Conservation (phyloP, 2,329 filamentous ascomycete genomes). For the Lachnellula hyalina region DNA sequence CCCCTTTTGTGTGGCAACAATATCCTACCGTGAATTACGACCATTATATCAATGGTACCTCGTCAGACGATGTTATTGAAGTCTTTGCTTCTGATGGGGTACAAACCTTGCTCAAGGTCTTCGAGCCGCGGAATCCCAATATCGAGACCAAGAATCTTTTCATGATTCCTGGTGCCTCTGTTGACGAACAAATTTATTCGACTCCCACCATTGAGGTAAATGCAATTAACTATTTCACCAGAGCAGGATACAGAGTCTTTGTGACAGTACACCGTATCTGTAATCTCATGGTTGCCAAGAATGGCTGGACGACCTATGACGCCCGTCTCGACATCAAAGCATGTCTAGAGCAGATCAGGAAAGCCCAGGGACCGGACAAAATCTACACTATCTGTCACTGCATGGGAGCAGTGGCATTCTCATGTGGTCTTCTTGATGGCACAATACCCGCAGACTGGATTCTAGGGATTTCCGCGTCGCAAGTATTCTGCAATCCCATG, state of each 20-base stretch:
- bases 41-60: constrained; percentile 48
- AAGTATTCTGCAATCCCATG: constrained; percentile 59
- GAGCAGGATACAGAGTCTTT: constrained; percentile 56
- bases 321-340: constrained; percentile 54
- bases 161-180: constrained; percentile 57
- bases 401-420: constrained; percentile 56
- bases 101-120: constrained; percentile 49
- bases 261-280: constrained; percentile 54
- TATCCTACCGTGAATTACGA: constrained; percentile 44
- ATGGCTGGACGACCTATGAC: constrained; percentile 55
- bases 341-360: constrained; percentile 48
- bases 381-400: constrained; percentile 59
- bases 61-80: constrained; percentile 38
- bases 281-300: constrained; percentile 43
- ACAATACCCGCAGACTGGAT: constrained; percentile 54
- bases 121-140: constrained; percentile 41
- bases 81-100: constrained; percentile 49
- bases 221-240: constrained; percentile 56
- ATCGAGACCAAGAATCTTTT: constrained; percentile 46
- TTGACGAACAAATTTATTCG: constrained; percentile 59
- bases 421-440: constrained; percentile 55
- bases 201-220: constrained; percentile 60
- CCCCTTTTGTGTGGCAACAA: constrained; percentile 50
- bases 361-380: constrained; percentile 31
- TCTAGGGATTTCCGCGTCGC: constrained; percentile 51